A percentile compares a stretch with the other conserved stretches of the same genome.
Evolutionary conservation across 208 protist genomes (phyloP).

Genomic region (Porcisia deanei): DNA sequence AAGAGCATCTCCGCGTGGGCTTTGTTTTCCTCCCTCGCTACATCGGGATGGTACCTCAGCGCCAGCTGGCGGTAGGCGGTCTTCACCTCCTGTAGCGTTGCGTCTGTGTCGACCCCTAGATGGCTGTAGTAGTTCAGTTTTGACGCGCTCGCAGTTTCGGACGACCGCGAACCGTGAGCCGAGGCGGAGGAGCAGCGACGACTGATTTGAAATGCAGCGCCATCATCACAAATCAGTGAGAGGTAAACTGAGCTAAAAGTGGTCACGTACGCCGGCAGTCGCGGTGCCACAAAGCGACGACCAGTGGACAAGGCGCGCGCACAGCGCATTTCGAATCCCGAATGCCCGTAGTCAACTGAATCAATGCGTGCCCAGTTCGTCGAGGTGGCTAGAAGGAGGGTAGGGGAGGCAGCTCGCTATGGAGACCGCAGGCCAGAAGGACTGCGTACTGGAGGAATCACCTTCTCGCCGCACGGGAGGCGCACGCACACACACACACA

Average conservation of each 20-base stretch:
- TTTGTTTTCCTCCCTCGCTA: conserved; percentile 55
- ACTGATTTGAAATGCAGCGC: conserved; percentile 11
- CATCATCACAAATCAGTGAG: not conserved
- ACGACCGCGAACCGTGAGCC: conserved; percentile 11
- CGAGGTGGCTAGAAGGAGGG: not conserved
- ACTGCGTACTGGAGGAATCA: not conserved
- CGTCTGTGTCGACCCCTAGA: conserved; percentile 60
- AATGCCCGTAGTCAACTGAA: not conserved
- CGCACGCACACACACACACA: not conserved
- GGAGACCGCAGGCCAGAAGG: not conserved
- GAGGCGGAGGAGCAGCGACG: conserved; percentile 18
- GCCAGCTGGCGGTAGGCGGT: conserved; percentile 78
- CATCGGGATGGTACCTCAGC: conserved; percentile 88
- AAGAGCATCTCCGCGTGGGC: conserved; percentile 77
- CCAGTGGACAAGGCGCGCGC: not conserved
- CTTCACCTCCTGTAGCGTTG: conserved; percentile 88
- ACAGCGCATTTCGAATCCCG: conserved; percentile 1
- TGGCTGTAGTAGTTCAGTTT: conserved; percentile 62
- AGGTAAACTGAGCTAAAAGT: not conserved
- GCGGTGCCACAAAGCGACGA: not conserved
- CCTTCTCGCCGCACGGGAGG: not conserved
- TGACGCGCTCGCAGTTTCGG: conserved; percentile 6
- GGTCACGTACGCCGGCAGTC: not conserved
- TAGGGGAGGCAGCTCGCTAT: too few relatives aligned
- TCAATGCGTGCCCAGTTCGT: not conserved